Evolutionary conservation across 2,329 filamentous ascomycete genomes (phyloP), one percentile per base, ranked within the genome.

Genomic region (Diaporthe longicolla): DNA sequence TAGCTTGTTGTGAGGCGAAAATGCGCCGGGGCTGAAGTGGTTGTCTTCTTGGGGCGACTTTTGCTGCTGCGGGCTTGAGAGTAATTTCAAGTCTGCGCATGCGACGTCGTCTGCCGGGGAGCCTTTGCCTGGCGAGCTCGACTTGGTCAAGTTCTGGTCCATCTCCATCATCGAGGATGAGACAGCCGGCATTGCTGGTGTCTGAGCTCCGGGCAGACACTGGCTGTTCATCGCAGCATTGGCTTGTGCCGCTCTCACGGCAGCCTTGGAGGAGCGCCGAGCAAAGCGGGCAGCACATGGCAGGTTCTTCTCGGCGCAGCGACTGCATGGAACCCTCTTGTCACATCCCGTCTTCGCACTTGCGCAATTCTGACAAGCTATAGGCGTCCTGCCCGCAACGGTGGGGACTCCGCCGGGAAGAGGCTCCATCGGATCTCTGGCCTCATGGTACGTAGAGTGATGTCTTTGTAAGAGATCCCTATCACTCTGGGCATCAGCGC

Each of bases 391-490:
- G 78, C 81, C 85, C 76, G 82, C 82, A 17, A 87, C 78, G 0
- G 84, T 84, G 5, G 84, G 83, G 4, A 85, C 80, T n/a, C 83
- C 83, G 19, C 84, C 86, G 0, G 85, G 82, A 13, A 83, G 77
- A 3, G 85, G 82, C 58, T 87, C 85, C 82, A 85, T 84, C 0
- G 85, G 84, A 69, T 87, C 85, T 77, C 84, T 83, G 9, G 82
- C 83, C 78, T 88, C 85, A 80, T 89, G 88, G 75, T 88, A 89
- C 37, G 86, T 88, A 4, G 83, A 82, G 73, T 88, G 83, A 73
- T 89, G 87, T 77, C 87, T 82, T 77, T 87, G 85, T 5, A 89
- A 82, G 10, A 89, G 82, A 72, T 89, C 88, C 76, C 88, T 87
- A 76, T 78, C 7, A 57, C 35, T 15, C 4, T 26, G n/a, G 35